phyloP scores from a whole-genome alignment of 176 grass and related monocot species.

The Triticum timopheevii region DNA sequence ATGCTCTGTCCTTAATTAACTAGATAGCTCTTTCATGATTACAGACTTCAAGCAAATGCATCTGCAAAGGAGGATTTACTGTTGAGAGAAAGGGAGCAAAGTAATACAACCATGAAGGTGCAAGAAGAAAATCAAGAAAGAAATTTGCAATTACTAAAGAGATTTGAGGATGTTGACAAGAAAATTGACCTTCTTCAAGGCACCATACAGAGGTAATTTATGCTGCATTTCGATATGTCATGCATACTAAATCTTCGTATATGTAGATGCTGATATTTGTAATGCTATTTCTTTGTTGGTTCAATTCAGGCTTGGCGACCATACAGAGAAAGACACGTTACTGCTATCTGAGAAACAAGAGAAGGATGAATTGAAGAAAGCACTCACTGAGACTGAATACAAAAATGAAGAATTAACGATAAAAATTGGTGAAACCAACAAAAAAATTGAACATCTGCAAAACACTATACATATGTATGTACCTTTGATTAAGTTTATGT shows the following conservation, averaged over 20 bases:
- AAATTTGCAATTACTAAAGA: conserved; percentile 44
- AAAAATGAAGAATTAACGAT: conserved; percentile 46
- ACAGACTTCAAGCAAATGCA: conserved; percentile 51
- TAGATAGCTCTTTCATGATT: conserved; percentile 20
- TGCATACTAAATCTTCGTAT: conserved; percentile 8
- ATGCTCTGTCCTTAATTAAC: conserved; percentile 20
- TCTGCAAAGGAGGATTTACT: conserved; percentile 42
- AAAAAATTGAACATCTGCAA: conserved; percentile 54
- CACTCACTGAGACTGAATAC: conserved; percentile 38
- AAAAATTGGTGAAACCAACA: conserved; percentile 43
- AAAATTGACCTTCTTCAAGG: conserved; percentile 52
- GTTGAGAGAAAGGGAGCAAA: conserved; percentile 48
- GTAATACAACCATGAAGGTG: conserved; percentile 40
- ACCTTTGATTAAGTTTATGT: conserved; percentile 2
- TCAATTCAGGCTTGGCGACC: conserved; percentile 48
- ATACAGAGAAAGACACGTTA: conserved; percentile 41
- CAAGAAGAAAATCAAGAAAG: conserved; percentile 49
- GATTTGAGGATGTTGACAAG: conserved; percentile 50
- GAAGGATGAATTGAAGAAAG: conserved; percentile 57
- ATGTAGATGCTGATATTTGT: conserved; percentile 11
- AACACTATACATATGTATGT: conserved; percentile 47
- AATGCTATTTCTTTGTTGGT: conserved; percentile 4
- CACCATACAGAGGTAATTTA: conserved; percentile 40
- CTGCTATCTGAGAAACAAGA: conserved; percentile 50
- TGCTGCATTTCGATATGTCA: not conserved